These are phyloP conservation scores for Aspergillus sp. DNA, from an alignment of 2,329 filamentous ascomycete genomes.

Conservation along the genomic window DNA sequence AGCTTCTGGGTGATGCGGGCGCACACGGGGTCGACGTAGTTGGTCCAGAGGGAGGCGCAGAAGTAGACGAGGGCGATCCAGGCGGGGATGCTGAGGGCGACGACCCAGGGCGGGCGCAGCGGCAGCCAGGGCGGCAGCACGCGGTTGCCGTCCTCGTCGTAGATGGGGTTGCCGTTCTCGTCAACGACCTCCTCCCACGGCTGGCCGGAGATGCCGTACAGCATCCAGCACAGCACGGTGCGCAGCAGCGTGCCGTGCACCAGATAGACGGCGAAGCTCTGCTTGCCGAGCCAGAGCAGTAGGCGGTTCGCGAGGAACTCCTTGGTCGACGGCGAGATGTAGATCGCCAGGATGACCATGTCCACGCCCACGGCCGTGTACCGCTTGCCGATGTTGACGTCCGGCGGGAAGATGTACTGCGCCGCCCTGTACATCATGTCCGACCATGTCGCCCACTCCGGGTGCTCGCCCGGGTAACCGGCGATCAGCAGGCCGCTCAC, in stretches of 20 bases:
- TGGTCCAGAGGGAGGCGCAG: constrained; percentile 52
- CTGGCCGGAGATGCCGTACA: constrained; percentile 51
- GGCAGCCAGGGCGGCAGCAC: constrained; percentile 45
- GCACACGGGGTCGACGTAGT: constrained; percentile 52
- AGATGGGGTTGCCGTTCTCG: constrained; percentile 24
- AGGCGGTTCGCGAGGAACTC: constrained; percentile 50
- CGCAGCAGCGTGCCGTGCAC: constrained; percentile 55
- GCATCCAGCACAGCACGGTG: constrained; percentile 51
- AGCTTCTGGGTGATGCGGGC: constrained; percentile 49
- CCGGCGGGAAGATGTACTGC: constrained; percentile 48
- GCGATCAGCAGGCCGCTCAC: constrained; percentile 48
- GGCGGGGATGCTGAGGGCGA: constrained; percentile 45
- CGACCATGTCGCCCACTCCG: constrained; percentile 53
- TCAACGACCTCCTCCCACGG: constrained; percentile 45
- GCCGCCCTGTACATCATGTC: constrained; percentile 41
- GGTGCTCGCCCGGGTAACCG: constrained; percentile 51
- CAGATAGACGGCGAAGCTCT: constrained; percentile 57
- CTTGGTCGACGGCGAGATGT: constrained; percentile 50
- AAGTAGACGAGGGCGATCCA: constrained; percentile 50
- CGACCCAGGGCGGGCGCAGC: constrained; percentile 39
- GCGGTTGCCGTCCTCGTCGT: constrained; percentile 23
- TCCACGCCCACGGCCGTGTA: constrained; percentile 51
- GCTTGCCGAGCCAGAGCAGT: constrained; percentile 55
- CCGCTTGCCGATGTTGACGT: constrained; percentile 44
- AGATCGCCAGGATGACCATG: constrained; percentile 51